phyloP scores from a whole-genome alignment of 768 basidiomycete species.

The Udeniomyces megalosporus region DNA sequence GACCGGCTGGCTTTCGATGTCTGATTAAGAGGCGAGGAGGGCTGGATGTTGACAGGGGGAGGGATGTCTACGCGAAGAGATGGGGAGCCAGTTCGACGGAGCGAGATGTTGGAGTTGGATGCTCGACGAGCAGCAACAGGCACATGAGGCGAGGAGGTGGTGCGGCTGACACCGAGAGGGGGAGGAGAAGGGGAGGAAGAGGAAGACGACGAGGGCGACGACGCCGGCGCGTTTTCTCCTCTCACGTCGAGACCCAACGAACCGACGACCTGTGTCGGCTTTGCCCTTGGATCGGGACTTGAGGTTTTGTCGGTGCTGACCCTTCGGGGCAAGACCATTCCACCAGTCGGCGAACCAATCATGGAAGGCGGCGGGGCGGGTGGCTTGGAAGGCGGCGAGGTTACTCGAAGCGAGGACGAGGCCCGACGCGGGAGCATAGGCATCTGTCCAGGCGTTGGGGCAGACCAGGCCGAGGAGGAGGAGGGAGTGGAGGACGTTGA shows the following conservation, averaged over 20 bases:
- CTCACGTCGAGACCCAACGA: too few relatives aligned
- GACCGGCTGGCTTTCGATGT: too few relatives aligned
- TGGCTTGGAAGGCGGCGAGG: neutral
- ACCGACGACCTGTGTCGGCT: neutral
- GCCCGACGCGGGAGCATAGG: neutral
- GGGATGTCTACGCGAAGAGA: conserved; percentile 12
- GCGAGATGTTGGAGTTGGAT: neutral
- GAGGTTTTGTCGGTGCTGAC: neutral
- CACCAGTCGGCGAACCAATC: neutral
- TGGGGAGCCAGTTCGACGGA: neutral
- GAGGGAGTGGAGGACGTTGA: neutral
- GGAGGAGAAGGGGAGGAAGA: conserved; percentile 21
- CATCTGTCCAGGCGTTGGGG: neutral
- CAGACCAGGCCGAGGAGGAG: neutral
- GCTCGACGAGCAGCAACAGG: neutral
- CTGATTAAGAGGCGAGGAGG: too few relatives aligned
- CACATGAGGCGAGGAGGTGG: neutral
- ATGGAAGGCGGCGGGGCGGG: neutral
- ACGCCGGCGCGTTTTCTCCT: too few relatives aligned
- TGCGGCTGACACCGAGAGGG: too few relatives aligned
- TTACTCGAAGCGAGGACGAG: neutral
- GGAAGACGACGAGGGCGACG: neutral
- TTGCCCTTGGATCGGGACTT: too few relatives aligned
- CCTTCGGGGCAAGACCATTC: neutral
- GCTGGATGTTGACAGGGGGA: neutral